phyloP scores from a whole-genome alignment of 1,284 basidiomycete genomes.

The Sanghuangporus sanghuang region DNA sequence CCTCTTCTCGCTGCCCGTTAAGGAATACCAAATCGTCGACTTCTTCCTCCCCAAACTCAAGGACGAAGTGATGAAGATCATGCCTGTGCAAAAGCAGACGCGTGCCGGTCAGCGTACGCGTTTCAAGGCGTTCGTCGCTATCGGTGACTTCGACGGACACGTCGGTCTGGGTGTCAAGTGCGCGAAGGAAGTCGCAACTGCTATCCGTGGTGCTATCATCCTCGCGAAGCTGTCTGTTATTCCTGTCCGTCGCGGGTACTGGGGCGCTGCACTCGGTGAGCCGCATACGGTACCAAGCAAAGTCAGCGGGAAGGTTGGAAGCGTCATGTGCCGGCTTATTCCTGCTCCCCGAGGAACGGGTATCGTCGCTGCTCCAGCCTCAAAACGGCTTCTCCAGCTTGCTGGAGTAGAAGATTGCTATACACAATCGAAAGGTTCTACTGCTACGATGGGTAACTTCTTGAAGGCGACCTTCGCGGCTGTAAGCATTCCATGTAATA shows the following conservation, averaged over 20 bases:
- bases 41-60: slow-evolving; percentile 97
- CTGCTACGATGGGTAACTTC: slow-evolving; percentile 99
- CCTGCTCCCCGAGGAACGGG: slow-evolving; percentile 98
- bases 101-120: slow-evolving; percentile 99
- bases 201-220: slow-evolving; percentile 98
- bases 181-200: slow-evolving; percentile 99
- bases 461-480: slow-evolving; percentile 98
- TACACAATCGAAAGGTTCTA: slow-evolving; percentile 97
- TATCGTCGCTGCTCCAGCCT: slow-evolving; percentile 98
- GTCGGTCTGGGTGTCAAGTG: slow-evolving; percentile 99
- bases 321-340: slow-evolving; percentile 99
- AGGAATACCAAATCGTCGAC: slow-evolving; percentile 98
- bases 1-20: slow-evolving; percentile 99
- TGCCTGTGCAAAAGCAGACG: slow-evolving; percentile 99
- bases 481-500: slow-evolving; percentile 43
- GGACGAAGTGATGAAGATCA: slow-evolving; percentile 99
- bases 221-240: slow-evolving; percentile 94
- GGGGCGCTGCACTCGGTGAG: slow-evolving; percentile 97
- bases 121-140: slow-evolving; percentile 99
- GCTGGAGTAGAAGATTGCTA: slow-evolving; percentile 96
- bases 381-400: slow-evolving; percentile 95
- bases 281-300: slow-evolving; percentile 99
- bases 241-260: slow-evolving; percentile 98
- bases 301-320: slow-evolving; percentile 97
- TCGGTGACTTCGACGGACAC: slow-evolving; percentile 98